Evolutionary conservation across 495 filamentous ascomycete genomes (phyloP), one percentile per base, ranked within the genome.

Genomic region (Aspergillus bridgeri): DNA sequence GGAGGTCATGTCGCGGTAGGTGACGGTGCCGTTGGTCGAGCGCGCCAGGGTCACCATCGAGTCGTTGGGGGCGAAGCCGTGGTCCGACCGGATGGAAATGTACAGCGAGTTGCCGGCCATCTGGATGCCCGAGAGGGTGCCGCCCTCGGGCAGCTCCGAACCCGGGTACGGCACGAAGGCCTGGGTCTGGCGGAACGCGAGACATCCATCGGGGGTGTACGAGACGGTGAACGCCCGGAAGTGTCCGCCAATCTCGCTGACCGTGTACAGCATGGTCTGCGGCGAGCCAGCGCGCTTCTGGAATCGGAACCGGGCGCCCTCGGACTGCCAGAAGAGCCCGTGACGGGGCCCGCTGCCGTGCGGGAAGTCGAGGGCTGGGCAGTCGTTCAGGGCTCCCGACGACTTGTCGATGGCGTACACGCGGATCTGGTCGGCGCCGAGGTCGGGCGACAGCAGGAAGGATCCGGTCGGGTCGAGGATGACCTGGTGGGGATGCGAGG

Each of bases 371-470:
- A 75, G 25, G n/a, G 53, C 48, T 0, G 68, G 63, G 54, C 72
- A 75, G 19, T 52, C 21, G 1, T 47, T 43, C 2, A 78, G 57
- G 3, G 61, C 48, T 3, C 73, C 74, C 5, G 68, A 78, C 15
- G 52, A 47, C 17, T 68, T 67, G 53, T 85, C 70, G 57, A 87
- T 81, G 24, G 64, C 61, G 69, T 83, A 90, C 43, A 91, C 70
- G 53, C 83, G 85, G 45, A 91, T 58, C n/a, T 86, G 63, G 63
- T 93, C 89, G 18, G 84, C 78, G 49, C 89, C 89, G 6, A 93
- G 75, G 56, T 93, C 89, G 9, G 89, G 87, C 7, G 84, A 76
- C 0, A 91, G 58, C 18, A 89, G 62, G 71, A 83, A 92, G 21
- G 74, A 64, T 1, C 78, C 82, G 0, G 85, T 86, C 17, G 89